phyloP scores from a whole-genome alignment of 257 asterid genomes.

The Rhazya stricta region DNA sequence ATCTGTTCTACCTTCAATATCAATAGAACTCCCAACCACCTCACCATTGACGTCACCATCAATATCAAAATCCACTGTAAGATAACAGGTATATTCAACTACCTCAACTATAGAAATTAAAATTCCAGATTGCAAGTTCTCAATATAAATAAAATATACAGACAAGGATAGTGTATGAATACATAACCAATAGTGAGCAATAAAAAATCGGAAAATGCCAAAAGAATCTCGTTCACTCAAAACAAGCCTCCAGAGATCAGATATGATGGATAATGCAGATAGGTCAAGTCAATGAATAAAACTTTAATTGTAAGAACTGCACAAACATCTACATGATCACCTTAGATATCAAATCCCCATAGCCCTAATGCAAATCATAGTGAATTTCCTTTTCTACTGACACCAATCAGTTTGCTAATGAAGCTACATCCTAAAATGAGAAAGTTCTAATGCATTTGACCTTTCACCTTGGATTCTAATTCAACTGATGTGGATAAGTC shows the following conservation, averaged over 20 bases:
- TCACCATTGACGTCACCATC: constrained; percentile 67
- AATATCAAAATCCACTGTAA: constrained; percentile 75
- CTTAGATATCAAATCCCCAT: neutral
- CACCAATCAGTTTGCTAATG: neutral
- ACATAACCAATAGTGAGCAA: neutral
- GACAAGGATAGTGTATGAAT: neutral
- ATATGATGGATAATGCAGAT: neutral
- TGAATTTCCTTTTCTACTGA: neutral
- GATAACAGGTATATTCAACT: neutral
- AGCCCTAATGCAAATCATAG: neutral
- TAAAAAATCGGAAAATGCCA: neutral
- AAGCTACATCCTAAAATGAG: neutral
- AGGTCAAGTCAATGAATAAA: neutral
- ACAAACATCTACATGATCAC: neutral
- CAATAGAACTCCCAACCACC: constrained; percentile 63
- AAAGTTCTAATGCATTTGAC: neutral
- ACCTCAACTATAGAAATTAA: neutral
- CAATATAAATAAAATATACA: neutral
- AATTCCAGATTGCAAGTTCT: neutral
- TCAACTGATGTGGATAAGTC: neutral
- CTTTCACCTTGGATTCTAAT: neutral
- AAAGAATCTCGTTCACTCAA: neutral
- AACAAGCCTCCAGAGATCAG: neutral
- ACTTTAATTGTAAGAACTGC: neutral
- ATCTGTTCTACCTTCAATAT: constrained; percentile 45